phyloP scores from a whole-genome alignment of 1,139 yeast genomes.

The Wickerhamomyces sp. region DNA sequence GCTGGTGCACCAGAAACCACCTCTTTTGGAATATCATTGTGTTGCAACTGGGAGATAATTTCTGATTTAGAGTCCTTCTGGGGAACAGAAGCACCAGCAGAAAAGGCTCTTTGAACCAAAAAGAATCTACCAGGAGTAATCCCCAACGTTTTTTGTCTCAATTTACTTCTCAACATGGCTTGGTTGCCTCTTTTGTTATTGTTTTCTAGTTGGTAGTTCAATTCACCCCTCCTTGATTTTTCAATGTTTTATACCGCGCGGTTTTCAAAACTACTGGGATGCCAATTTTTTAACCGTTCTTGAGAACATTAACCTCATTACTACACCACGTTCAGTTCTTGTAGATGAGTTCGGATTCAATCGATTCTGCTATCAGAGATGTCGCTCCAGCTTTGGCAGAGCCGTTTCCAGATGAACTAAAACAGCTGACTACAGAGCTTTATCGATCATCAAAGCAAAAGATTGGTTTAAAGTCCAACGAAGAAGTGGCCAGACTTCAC shows the following conservation, averaged over 20 bases:
- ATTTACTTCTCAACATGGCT: too few relatives aligned
- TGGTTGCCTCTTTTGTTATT: too few relatives aligned
- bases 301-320: too few relatives aligned
- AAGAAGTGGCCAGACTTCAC: constrained; percentile 62
- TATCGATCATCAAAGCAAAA: constrained; percentile 49
- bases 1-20: constrained; percentile 76
- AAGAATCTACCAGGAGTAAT: too few relatives aligned
- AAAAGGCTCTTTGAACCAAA: neutral
- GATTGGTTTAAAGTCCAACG: constrained; percentile 41
- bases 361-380: constrained; percentile 33
- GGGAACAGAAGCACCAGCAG: too few relatives aligned
- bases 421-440: constrained; percentile 44
- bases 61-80: constrained; percentile 6
- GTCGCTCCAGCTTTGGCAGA: constrained; percentile 46
- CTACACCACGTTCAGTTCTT: too few relatives aligned
- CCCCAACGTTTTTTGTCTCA: too few relatives aligned
- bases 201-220: too few relatives aligned
- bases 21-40: constrained; percentile 43
- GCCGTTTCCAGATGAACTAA: constrained; percentile 42
- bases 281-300: too few relatives aligned
- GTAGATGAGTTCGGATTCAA: constrained; percentile 12
- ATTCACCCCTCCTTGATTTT: too few relatives aligned
- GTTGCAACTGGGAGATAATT: constrained; percentile 16
- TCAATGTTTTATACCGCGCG: too few relatives aligned
- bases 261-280: too few relatives aligned